A percentile compares a stretch with the other conserved stretches of the same genome.
Evolutionary conservation across 106 monocot genomes (phyloP).

Genomic region (Dendrobium officinale): DNA sequence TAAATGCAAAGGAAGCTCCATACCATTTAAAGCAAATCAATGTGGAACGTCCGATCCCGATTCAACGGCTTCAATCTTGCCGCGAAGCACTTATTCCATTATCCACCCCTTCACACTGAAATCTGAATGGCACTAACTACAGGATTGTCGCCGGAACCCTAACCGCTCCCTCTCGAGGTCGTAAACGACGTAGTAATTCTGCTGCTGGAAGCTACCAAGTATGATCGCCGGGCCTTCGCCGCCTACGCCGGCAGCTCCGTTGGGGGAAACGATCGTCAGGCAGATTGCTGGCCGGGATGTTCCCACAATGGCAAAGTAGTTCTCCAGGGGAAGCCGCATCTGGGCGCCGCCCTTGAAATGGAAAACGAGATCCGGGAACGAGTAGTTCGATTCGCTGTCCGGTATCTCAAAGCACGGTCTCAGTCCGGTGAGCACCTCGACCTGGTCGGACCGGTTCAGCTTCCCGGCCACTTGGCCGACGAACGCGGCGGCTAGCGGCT

Average conservation of each 20-base stretch:
- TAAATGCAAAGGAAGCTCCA: too few species aligned
- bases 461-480: conserved; percentile 20
- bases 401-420: conserved; percentile 52
- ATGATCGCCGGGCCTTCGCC: conserved; percentile 53
- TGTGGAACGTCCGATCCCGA: background rate
- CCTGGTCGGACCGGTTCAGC: conserved; percentile 36
- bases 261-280: conserved; percentile 47
- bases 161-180: conserved; percentile 59
- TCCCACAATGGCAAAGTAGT: conserved; percentile 59
- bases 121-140: background rate
- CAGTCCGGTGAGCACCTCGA: conserved; percentile 57
- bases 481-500: conserved; percentile 30
- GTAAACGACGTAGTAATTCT: conserved; percentile 71
- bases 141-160: conserved; percentile 52
- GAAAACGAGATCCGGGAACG: conserved; percentile 47
- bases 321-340: conserved; percentile 66
- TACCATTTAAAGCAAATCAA: background rate
- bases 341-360: conserved; percentile 64
- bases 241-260: background rate
- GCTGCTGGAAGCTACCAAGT: conserved; percentile 88
- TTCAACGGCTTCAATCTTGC: background rate
- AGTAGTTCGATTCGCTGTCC: conserved; percentile 7
- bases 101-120: background rate
- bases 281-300: conserved; percentile 27
- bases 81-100: background rate